Evolutionary conservation across 202 grass and related monocot species (phyloP), one percentile per base, ranked within the genome.

Genomic region (Hordeum pubiflorum): DNA sequence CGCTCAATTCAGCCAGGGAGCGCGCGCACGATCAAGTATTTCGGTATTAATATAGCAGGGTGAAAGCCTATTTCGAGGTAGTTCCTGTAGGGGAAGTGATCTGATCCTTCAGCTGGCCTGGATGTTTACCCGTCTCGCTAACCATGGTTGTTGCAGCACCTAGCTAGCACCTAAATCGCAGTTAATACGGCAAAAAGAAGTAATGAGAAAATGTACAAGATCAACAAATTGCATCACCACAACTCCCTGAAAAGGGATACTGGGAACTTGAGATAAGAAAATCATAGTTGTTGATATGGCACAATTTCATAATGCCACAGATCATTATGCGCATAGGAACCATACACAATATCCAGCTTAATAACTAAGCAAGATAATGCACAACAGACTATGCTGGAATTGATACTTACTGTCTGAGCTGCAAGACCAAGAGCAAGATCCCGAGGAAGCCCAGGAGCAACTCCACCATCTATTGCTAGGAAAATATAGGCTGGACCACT

Each of bases 131-230:
- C 0, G 88, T 99, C 65, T 93, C 22, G 36, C 79, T 96, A 75
- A 96, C 96, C 96, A 99, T 99, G 68, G 96, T 81, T 85, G 96
- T 81, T 85, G 96, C 89, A 76, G 92, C 96, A 68, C 96, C 92
- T 55, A 99, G 81, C 74, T 26, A 26, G 24, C 24, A 99, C 96
- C 96, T 96, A 65, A 70, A 68, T 44, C 56, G 4, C 17, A 79
- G 10, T 82, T 55, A 61, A 69, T 39, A 76, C 3, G 8, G 43
- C 3, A 14, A 48, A 41, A 23, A 3, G 0, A 38, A 22, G 24
- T 15, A 73, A 34, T 5, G 66, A 22, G 24, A 41, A 65, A 57
- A n/a, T 48, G 18, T 57, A 66, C 4, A 48, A 12, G 9, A 58
- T 15, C 26, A 58, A 48, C 41, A 58, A 39, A 68, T 65, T 40